phyloP scores from a whole-genome alignment of 495 filamentous ascomycete species.

The Aspergillus nanangensis region DNA sequence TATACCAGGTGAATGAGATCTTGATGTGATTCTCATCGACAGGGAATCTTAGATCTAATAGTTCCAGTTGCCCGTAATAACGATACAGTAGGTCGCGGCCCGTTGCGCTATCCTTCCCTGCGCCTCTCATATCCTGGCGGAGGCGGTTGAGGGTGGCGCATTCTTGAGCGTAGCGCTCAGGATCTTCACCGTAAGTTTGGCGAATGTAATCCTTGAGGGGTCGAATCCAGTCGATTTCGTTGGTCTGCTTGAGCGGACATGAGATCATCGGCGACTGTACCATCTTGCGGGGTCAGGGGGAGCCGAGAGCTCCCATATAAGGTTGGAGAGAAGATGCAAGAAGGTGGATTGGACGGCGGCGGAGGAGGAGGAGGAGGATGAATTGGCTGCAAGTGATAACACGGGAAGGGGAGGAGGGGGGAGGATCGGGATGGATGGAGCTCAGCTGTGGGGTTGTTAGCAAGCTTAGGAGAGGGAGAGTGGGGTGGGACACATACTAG shows the following conservation, averaged over 20 bases:
- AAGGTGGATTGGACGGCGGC: constrained; percentile 1
- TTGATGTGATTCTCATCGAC: constrained; percentile 99
- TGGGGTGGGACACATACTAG: not conserved
- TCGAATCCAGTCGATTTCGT: constrained; percentile 96
- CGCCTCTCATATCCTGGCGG: constrained; percentile 97
- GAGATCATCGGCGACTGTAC: constrained; percentile 88
- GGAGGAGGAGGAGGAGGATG: not conserved
- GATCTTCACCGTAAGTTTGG: constrained; percentile 91
- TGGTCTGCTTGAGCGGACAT: constrained; percentile 92
- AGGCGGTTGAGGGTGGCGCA: constrained; percentile 94
- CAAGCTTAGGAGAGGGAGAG: not conserved
- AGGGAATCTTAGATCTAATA: constrained; percentile 90
- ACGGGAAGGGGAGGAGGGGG: not conserved
- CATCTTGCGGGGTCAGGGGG: constrained; percentile 46
- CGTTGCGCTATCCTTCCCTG: constrained; percentile 92
- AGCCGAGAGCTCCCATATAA: constrained; percentile 40
- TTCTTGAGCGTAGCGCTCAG: constrained; percentile 90
- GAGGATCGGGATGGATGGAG: constrained; percentile 4
- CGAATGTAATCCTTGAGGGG: constrained; percentile 93
- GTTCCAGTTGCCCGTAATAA: constrained; percentile 95
- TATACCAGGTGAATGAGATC: constrained; percentile 96
- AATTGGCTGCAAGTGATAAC: not conserved
- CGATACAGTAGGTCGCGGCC: constrained; percentile 91
- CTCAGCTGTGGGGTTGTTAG: constrained; percentile 5
- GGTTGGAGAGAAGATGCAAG: constrained; percentile 8